Evolutionary conservation across 306 rosid species (phyloP).

Genomic region (Lagenaria siceraria): DNA sequence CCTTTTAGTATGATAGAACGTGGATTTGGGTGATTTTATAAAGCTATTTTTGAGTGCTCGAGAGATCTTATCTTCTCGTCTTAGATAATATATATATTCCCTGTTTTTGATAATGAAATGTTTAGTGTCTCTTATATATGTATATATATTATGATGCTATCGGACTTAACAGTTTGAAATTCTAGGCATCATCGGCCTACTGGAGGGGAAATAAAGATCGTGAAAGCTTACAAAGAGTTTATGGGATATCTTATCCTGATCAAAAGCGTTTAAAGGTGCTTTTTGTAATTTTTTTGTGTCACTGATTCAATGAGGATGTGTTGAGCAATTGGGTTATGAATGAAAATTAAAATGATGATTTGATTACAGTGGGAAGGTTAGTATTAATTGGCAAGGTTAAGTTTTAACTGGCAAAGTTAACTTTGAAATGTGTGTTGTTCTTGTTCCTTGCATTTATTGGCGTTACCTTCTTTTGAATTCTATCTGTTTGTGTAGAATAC

Average conservation of each 20-base stretch:
- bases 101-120: neutral
- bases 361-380: too few species aligned
- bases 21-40: neutral
- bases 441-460: conserved; percentile 2
- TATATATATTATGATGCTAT: neutral
- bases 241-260: conserved; percentile 97
- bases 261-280: conserved; percentile 75
- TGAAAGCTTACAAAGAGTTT: conserved; percentile 91
- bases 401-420: neutral
- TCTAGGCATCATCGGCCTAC: conserved; percentile 93
- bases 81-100: neutral
- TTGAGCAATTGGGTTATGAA: neutral
- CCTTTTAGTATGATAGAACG: neutral
- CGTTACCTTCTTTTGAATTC: conserved; percentile 7
- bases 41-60: neutral
- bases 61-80: neutral
- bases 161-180: conserved; percentile 15
- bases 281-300: neutral
- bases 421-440: neutral
- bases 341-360: neutral
- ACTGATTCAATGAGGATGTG: neutral
- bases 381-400: neutral
- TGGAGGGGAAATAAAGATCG: conserved; percentile 92
- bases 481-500: conserved; percentile 37
- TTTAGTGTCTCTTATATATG: neutral